A percentile compares a stretch with the other conserved stretches of the same genome.
These are phyloP conservation scores for Saussurea involucrata DNA, from an alignment of 129 eudicot genomes.

Conservation along the genomic window DNA sequence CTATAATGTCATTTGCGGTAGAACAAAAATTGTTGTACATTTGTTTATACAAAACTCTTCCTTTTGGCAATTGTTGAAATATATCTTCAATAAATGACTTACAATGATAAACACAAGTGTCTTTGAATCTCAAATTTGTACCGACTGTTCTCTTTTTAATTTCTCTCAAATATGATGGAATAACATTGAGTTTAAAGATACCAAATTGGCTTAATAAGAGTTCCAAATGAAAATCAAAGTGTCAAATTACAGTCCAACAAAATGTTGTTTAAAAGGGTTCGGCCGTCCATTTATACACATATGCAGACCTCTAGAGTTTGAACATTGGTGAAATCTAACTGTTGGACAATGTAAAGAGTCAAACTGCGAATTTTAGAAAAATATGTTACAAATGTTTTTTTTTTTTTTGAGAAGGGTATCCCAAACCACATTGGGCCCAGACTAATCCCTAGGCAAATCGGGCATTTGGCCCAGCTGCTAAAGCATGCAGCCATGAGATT, in stretches of 20 bases:
- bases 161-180: not conserved
- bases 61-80: not conserved
- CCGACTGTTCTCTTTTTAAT: not conserved
- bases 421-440: too few species aligned
- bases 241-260: not conserved
- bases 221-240: not conserved
- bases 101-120: not conserved
- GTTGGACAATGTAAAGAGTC: not conserved
- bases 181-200: not conserved
- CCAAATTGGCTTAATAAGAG: not conserved
- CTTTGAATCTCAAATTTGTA: not conserved
- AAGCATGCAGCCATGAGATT: too few species aligned
- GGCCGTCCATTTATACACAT: not conserved
- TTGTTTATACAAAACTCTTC: not conserved
- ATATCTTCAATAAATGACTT: not conserved
- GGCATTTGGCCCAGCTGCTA: too few species aligned
- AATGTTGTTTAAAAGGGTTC: not conserved
- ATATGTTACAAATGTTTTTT: not conserved
- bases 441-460: too few species aligned
- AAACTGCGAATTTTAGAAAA: not conserved
- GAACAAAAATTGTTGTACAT: not conserved
- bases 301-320: not conserved
- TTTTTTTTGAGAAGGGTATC: too few species aligned
- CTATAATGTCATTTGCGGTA: not conserved
- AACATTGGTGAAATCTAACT: not conserved